A percentile compares a stretch with the other conserved stretches of the same genome.
phyloP scores from a whole-genome alignment of 768 basidiomycete species.

The Royoungia palumana region DNA sequence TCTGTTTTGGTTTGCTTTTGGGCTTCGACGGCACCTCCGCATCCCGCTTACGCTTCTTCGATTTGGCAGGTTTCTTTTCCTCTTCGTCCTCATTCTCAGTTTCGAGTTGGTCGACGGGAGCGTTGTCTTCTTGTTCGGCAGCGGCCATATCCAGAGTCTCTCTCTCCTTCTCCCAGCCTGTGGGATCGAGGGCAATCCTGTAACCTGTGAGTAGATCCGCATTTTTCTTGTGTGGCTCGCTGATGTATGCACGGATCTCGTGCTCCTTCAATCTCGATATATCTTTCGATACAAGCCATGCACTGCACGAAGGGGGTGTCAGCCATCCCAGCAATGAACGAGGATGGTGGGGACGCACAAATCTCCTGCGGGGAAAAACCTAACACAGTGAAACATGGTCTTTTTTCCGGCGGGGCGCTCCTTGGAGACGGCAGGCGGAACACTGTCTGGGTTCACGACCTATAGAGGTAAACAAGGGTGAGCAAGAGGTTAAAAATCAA shows the following conservation, averaged over 20 bases:
- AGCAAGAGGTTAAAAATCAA: constrained; percentile 6
- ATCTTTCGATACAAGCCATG: constrained; percentile 83
- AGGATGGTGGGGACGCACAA: constrained; percentile 58
- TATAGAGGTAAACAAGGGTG: constrained; percentile 33
- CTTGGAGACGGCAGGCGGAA: constrained; percentile 57
- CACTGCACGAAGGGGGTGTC: constrained; percentile 42
- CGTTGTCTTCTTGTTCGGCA: constrained; percentile 53
- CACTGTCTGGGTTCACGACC: constrained; percentile 74
- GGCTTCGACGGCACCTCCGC: constrained; percentile 42
- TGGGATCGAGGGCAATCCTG: constrained; percentile 69
- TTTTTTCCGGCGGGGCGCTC: constrained; percentile 77
- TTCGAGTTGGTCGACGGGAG: constrained; percentile 64
- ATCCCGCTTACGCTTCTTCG: constrained; percentile 66
- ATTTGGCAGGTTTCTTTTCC: constrained; percentile 41
- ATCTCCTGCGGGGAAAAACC: constrained; percentile 94
- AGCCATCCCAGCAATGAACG: constrained; percentile 8
- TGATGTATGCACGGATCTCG: constrained; percentile 83
- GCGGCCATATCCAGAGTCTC: constrained; percentile 31
- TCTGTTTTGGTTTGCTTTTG: constrained; percentile 45
- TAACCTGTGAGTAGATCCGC: constrained; percentile 77
- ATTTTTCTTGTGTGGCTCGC: constrained; percentile 70
- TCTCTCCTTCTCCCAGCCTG: constrained; percentile 56
- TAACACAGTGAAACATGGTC: constrained; percentile 63
- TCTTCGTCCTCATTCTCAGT: constrained; percentile 52
- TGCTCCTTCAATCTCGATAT: constrained; percentile 71